A percentile compares a stretch with the other conserved stretches of the same genome.
These are phyloP conservation scores for Diutina neorugosa DNA, from an alignment of 1,139 yeast genomes.

Conservation along the genomic window DNA sequence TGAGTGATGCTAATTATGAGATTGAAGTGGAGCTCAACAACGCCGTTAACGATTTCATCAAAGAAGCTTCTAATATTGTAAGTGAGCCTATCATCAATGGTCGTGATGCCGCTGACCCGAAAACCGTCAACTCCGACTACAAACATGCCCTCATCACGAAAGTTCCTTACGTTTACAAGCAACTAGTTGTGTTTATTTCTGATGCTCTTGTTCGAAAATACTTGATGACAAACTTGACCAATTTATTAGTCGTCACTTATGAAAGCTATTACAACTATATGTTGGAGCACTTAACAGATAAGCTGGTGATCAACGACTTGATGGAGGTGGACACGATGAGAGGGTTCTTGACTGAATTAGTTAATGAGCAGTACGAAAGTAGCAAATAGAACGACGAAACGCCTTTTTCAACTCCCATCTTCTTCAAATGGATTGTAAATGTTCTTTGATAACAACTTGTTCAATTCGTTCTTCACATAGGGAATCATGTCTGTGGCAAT, in stretches of 20 bases:
- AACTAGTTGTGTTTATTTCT: conserved; percentile 36
- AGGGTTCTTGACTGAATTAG: background rate
- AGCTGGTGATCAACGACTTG: background rate
- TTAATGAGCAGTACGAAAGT: background rate
- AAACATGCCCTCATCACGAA: conserved; percentile 37
- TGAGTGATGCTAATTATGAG: conserved; percentile 77
- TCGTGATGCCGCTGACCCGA: conserved; percentile 13
- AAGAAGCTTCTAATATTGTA: conserved; percentile 24
- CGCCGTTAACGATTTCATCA: conserved; percentile 51
- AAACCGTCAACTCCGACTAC: conserved; percentile 15
- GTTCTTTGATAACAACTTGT: conserved; percentile 63
- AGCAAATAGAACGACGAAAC: background rate
- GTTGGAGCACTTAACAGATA: conserved; percentile 9
- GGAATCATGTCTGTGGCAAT: conserved; percentile 69
- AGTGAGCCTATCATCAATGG: conserved; percentile 20
- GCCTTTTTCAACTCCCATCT: background rate
- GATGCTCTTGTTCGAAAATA: conserved; percentile 22
- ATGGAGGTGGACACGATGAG: conserved; percentile 1
- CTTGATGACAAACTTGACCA: conserved; percentile 20
- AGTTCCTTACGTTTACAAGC: conserved; percentile 42
- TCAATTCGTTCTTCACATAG: conserved; percentile 65
- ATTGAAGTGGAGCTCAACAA: conserved; percentile 62
- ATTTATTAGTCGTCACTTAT: conserved; percentile 19
- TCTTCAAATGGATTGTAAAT: conserved; percentile 79
- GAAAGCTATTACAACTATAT: conserved; percentile 18